phyloP scores from a whole-genome alignment of 208 protist genomes.

The Phytomonas francai region DNA sequence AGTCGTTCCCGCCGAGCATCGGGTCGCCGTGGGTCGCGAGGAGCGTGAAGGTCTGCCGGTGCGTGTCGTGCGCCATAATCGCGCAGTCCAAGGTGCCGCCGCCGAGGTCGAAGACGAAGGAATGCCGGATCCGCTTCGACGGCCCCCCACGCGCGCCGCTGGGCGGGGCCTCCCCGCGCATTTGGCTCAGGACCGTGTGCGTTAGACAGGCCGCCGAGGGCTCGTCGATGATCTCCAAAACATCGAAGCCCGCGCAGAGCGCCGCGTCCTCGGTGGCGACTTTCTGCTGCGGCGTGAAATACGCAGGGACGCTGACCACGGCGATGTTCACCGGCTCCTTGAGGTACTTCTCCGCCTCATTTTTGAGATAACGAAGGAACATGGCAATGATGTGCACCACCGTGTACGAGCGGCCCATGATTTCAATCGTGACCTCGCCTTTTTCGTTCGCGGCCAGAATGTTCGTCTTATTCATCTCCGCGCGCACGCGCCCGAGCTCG shows the following conservation, averaged over 20 bases:
- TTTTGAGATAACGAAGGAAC: conserved; percentile 88
- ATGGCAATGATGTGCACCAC: conserved; percentile 90
- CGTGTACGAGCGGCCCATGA: conserved; percentile 86
- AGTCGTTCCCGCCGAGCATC: conserved; percentile 89
- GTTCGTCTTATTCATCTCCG: conserved; percentile 81
- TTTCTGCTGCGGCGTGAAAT: conserved; percentile 89
- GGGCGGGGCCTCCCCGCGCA: conserved; percentile 3
- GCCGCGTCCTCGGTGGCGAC: conserved; percentile 91
- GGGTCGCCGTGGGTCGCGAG: conserved; percentile 86
- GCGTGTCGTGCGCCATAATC: conserved; percentile 81
- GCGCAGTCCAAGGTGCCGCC: conserved; percentile 89
- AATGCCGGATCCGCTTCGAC: conserved; percentile 44
- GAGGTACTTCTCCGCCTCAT: conserved; percentile 77
- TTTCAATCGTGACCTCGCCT: conserved; percentile 81
- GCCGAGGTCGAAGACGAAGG: conserved; percentile 87
- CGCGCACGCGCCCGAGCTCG: conserved; percentile 75
- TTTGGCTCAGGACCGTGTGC: conserved; percentile 62
- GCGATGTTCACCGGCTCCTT: conserved; percentile 74
- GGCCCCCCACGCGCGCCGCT: background rate
- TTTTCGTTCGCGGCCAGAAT: conserved; percentile 82
- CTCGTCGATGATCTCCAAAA: conserved; percentile 91
- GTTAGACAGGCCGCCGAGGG: conserved; percentile 85
- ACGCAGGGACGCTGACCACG: conserved; percentile 88
- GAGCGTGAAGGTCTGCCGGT: conserved; percentile 45
- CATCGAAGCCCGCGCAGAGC: conserved; percentile 85